Conservation (phyloP, 768 basidiomycete genomes). For the Termitomyces bulborhizus region DNA sequence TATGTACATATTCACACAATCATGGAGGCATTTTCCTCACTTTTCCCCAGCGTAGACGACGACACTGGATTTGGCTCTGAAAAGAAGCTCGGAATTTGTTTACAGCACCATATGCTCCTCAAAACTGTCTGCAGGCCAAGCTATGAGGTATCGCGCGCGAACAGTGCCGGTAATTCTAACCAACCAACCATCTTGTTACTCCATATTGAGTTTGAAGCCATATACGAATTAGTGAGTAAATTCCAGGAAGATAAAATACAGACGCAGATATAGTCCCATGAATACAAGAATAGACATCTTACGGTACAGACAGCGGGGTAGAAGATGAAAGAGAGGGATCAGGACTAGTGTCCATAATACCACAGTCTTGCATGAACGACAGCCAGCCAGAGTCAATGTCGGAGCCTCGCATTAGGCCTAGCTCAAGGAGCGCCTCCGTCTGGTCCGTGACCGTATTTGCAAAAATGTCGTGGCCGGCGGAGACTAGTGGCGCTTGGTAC, state of each 20-base stretch:
- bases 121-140: not conserved
- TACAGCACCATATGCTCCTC: not conserved
- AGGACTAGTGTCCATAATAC: slow-evolving; percentile 32
- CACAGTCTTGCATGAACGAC: slow-evolving; percentile 44
- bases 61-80: no score
- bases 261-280: not conserved
- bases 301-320: not conserved
- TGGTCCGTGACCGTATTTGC: slow-evolving; percentile 13
- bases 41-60: no score
- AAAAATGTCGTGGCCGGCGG: not conserved
- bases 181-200: not conserved
- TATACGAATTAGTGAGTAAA: not conserved
- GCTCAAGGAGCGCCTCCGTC: slow-evolving; percentile 31
- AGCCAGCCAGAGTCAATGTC: slow-evolving; percentile 44
- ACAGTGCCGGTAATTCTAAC: no score
- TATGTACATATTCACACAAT: no score
- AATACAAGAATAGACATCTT: not conserved
- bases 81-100: not conserved
- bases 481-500: not conserved
- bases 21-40: no score
- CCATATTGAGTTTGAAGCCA: not conserved
- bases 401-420: slow-evolving; percentile 38
- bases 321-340: slow-evolving; percentile 1
- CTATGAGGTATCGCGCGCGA: not conserved
- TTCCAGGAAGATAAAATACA: not conserved